phyloP scores from a whole-genome alignment of 352 stramenopile species.

The Aphanomyces stellatus region DNA sequence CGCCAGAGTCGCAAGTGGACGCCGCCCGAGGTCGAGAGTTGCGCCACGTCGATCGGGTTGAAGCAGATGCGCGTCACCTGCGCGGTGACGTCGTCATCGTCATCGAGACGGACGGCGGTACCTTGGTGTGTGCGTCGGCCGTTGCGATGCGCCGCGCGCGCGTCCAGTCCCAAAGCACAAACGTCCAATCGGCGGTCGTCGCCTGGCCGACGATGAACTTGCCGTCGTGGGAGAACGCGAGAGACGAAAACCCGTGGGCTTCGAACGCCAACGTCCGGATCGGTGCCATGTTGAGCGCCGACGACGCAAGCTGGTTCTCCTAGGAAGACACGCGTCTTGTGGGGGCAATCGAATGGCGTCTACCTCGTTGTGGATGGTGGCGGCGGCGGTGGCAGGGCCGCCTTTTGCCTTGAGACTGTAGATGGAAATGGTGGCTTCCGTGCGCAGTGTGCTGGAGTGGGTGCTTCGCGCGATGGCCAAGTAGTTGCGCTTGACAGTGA shows the following conservation, averaged over 20 bases:
- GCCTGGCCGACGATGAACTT: slow-evolving; percentile 57
- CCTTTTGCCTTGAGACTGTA: neutral
- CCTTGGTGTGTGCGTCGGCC: slow-evolving; percentile 38
- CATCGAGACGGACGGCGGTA: neutral
- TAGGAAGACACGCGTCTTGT: no score
- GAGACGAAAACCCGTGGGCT: slow-evolving; percentile 41
- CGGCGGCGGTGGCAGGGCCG: no score
- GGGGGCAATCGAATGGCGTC: no score
- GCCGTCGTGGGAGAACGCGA: slow-evolving; percentile 54
- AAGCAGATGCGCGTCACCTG: slow-evolving; percentile 65
- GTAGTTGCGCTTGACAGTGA: slow-evolving; percentile 46
- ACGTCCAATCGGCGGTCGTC: slow-evolving; percentile 41
- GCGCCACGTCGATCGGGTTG: slow-evolving; percentile 68
- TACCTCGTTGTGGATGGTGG: no score
- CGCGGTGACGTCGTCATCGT: slow-evolving; percentile 22
- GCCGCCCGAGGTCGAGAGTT: slow-evolving; percentile 61
- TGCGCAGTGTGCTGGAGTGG: neutral
- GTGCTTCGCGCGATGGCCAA: slow-evolving; percentile 47
- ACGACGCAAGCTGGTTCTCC: no score
- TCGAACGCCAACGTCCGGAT: slow-evolving; percentile 40
- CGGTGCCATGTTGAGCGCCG: no score
- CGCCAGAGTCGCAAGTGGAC: slow-evolving; percentile 69
- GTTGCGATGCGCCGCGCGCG: slow-evolving; percentile 49
- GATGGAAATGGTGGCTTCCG: slow-evolving; percentile 1
- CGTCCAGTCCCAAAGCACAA: slow-evolving; percentile 74